A percentile compares a stretch with the other conserved stretches of the same genome.
Conservation (phyloP, 148 eudicot genomes). For the Suaeda aralocaspica region DNA sequence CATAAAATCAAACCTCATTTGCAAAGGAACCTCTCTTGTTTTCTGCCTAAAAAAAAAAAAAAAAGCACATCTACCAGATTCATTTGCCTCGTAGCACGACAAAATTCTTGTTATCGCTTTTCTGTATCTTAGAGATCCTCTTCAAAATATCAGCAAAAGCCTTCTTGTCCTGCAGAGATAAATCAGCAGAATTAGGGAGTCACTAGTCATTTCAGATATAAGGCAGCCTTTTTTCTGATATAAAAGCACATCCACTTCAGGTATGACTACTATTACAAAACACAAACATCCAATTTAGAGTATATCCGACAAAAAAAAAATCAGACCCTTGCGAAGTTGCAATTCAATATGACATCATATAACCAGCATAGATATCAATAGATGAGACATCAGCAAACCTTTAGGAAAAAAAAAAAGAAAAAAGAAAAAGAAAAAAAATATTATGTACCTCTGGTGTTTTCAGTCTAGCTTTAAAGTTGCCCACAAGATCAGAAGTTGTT, state of each 20-base stretch:
- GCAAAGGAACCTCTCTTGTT: slow-evolving; percentile 5
- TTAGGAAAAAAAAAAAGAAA: neutral
- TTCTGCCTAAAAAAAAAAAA: neutral
- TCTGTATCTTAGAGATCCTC: slow-evolving; percentile 83
- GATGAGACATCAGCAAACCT: neutral
- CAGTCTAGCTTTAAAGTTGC: slow-evolving; percentile 71
- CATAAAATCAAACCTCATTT: slow-evolving; percentile 5
- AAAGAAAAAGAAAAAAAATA: neutral
- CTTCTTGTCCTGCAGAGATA: slow-evolving; percentile 67
- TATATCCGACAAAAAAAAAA: neutral
- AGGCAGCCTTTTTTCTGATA: neutral
- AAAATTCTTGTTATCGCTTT: slow-evolving; percentile 55
- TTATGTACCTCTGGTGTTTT: slow-evolving; percentile 58
- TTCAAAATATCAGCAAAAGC: slow-evolving; percentile 81
- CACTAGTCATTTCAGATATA: neutral
- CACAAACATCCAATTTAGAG: too few relatives aligned
- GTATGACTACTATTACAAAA: neutral
- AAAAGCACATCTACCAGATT: neutral
- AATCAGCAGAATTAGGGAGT: neutral
- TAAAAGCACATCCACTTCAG: too few relatives aligned
- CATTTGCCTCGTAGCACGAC: slow-evolving; percentile 60
- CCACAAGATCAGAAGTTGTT: slow-evolving; percentile 86
- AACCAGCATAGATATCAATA: too few relatives aligned
- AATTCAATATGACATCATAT: too few relatives aligned
- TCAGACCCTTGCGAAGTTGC: neutral